phyloP scores from a whole-genome alignment of 1,284 basidiomycete species.

The Papiliotrema flavescens region DNA sequence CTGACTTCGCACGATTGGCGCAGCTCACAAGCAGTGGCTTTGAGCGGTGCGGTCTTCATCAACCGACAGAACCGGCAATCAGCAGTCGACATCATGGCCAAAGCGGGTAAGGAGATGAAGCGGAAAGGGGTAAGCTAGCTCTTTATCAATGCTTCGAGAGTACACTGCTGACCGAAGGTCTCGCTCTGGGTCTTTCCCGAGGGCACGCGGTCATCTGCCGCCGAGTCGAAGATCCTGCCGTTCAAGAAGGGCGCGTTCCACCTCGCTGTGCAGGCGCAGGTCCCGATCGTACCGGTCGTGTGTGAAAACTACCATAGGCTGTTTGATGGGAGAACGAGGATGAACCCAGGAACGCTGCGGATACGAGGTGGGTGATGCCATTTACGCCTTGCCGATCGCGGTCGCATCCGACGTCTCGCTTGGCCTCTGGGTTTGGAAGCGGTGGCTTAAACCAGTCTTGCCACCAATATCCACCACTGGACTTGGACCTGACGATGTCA shows the following conservation, averaged over 20 bases:
- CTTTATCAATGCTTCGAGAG: neutral
- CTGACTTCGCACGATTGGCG: neutral
- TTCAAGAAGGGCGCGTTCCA: slow-evolving; percentile 99
- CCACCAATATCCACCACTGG: slow-evolving; percentile 53
- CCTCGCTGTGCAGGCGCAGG: slow-evolving; percentile 74
- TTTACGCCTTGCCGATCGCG: slow-evolving; percentile 52
- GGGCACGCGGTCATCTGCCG: slow-evolving; percentile 75
- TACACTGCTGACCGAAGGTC: slow-evolving; percentile 49
- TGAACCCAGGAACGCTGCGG: slow-evolving; percentile 72
- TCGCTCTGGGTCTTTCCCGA: slow-evolving; percentile 92
- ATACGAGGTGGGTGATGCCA: slow-evolving; percentile 64
- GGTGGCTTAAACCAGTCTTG: slow-evolving; percentile 56
- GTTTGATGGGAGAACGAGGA: slow-evolving; percentile 69
- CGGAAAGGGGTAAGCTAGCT: slow-evolving; percentile 50
- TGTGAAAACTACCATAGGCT: slow-evolving; percentile 90
- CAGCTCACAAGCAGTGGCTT: slow-evolving; percentile 55
- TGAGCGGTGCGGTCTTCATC: slow-evolving; percentile 91
- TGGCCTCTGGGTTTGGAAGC: slow-evolving; percentile 62
- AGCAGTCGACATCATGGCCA: slow-evolving; percentile 71
- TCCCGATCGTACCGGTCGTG: slow-evolving; percentile 87
- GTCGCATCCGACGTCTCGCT: slow-evolving; percentile 58
- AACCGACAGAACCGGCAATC: slow-evolving; percentile 74
- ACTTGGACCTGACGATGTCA: slow-evolving; percentile 51
- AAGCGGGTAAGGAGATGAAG: slow-evolving; percentile 81
- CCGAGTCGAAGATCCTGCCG: slow-evolving; percentile 66